Evolutionary conservation across 2,329 filamentous ascomycete species (phyloP), one percentile per base, ranked within the genome.

Genomic region (Epichloe hybrida): DNA sequence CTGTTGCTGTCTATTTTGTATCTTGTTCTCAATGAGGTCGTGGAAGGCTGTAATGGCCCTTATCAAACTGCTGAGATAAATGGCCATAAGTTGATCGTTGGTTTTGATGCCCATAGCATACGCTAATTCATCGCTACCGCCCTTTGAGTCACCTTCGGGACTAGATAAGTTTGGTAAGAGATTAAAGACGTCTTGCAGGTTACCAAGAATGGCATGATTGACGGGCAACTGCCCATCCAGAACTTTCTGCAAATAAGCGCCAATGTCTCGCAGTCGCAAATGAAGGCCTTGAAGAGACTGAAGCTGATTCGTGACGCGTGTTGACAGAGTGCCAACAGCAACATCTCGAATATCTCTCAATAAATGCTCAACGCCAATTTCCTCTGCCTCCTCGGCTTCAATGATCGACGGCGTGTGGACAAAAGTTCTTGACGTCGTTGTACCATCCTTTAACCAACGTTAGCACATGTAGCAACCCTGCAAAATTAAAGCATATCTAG

Each of bases 121-220:
- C n/a, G 89, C 85, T 50, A 98, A 76, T 67, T 97, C 93, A 63
- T 85, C 84, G 61, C 89, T 88, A 60, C 84, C 70, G 35, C 70
- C 64, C 61, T 83, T 77, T 55, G 73, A 76, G 41, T 83, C 82
- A 42, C 76, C 74, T 51, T 86, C 80, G 34, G 91, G 88, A 38
- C 89, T 94, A 9, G 88, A 90, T 49, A 98, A 79, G 70, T 98
- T 98, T 46, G 93, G 93, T 23, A 98, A 81, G 42, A 98, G 83
- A 71, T 98, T 98, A 78, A 98, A 98, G 55, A 97, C 88, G 64
- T 98, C 93, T 73, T 98, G 93, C n/a, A 98, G 83, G 64, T 96
- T 95, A 58, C 91, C 93, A 31, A 98, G 80, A 55, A 98, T 97
- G 51, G 89, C 88, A 66, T 98, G 93, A 72, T 98, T 98, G 64